Evolutionary conservation across 2,329 filamentous ascomycete species (phyloP).

Genomic region (Fusarium camptoceras): DNA sequence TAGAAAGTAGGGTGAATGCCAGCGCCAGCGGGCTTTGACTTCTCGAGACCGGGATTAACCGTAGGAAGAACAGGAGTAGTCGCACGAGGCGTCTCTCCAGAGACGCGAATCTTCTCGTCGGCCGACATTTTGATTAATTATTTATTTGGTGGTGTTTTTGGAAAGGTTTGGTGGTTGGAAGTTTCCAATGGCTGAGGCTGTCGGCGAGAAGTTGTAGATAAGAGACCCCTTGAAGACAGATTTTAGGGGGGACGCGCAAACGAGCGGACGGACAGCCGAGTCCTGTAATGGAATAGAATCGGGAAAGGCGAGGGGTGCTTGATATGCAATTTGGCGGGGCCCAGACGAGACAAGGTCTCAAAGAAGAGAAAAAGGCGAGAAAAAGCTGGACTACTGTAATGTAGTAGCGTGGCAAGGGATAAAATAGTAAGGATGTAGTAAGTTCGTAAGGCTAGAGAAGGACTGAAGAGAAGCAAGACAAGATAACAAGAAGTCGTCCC

Average conservation of each 20-base stretch:
- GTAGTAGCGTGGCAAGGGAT: constrained; percentile 34
- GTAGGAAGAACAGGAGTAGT: constrained; percentile 79
- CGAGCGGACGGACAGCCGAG: constrained; percentile 55
- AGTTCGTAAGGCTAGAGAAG: constrained; percentile 23
- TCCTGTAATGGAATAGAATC: constrained; percentile 47
- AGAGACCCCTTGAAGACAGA: constrained; percentile 47
- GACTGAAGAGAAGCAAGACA: constrained; percentile 40
- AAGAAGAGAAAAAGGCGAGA: constrained; percentile 49
- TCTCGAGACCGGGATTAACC: constrained; percentile 80
- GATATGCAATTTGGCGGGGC: constrained; percentile 54
- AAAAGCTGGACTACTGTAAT: constrained; percentile 25
- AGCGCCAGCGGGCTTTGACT: constrained; percentile 72
- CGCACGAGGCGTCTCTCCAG: constrained; percentile 76
- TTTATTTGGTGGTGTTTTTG: constrained; percentile 57
- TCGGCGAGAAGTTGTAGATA: constrained; percentile 41
- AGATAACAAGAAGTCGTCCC: constrained; percentile 35
- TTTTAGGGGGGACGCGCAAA: constrained; percentile 54
- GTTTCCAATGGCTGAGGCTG: constrained; percentile 24
- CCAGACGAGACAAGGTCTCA: constrained; percentile 40
- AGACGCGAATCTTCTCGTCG: constrained; percentile 86
- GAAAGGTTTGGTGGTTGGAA: constrained; percentile 32
- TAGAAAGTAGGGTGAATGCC: constrained; percentile 86
- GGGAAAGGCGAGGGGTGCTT: constrained; percentile 46
- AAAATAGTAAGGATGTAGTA: constrained; percentile 14
- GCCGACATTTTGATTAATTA: constrained; percentile 53